Evolutionary conservation across 2,329 filamentous ascomycete genomes (phyloP), one percentile per base, ranked within the genome.

Genomic region (Sporothrix globosa): DNA sequence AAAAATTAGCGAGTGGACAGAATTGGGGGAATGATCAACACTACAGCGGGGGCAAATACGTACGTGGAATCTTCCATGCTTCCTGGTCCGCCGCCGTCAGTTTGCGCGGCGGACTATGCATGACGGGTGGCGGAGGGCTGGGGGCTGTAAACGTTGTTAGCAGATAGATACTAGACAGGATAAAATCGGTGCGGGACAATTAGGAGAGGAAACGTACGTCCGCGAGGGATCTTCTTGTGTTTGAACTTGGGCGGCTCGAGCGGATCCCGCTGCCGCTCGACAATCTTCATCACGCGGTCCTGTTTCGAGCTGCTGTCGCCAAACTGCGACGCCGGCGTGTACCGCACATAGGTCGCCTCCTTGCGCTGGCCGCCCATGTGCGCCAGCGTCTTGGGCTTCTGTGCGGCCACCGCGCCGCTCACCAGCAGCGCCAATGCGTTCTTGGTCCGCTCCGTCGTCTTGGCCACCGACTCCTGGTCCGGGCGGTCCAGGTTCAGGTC

Each of bases 241-340:
- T 98, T 98, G 83, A 98, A 97, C 77, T 97, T 98, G 1, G 96
- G 95, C 1, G 96, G 96, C 78, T 97, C 95, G 91, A 97, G 92
- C 0, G 96, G 96, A 81, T 99, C 96, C 75, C 91, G 87, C 79
- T 98, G 95, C 70, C 93, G 87, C 80, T 97, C 93, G 50, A 97
- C 93, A 81, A 99, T 98, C 84, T 98, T 98, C 88, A 99, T 96
- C 74, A 99, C 97, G 17, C 96, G 90, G 77, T 98, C 94, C 76
- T 93, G 92, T 82, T 97, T 97, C 80, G 90, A 91, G 52, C 87
- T 89, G 79, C 93, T 85, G 77, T 88, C 92, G 14, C 96, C 96
- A 93, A 99, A 97, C 82, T 99, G 96, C 76, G 96, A 95, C 54
- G 94, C 92, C 4, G 96, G 96, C 19, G 94, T 98, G 78, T 99